Percentiles rank a stretch among this genome's conserved stretches.
These are phyloP conservation scores for Diaporthe nobilis DNA, from an alignment of 2,329 filamentous ascomycete genomes.

Conservation along the genomic window DNA sequence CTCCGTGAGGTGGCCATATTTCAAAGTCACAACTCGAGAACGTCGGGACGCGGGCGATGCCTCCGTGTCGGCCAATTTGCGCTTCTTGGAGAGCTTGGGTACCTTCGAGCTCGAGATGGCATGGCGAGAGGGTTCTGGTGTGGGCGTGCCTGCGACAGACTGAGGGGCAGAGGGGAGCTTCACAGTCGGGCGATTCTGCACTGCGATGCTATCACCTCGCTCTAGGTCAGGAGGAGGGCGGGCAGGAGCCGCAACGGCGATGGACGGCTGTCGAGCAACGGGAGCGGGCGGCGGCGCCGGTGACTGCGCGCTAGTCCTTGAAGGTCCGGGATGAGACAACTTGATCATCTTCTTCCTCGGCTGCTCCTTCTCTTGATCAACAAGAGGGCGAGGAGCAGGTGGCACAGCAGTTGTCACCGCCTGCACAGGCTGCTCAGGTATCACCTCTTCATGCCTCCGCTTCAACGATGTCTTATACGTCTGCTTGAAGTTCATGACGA, in stretches of 20 bases:
- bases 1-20: constrained; percentile 29
- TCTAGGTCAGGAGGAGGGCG: constrained; percentile 25
- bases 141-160: constrained; percentile 19
- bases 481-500: constrained; percentile 44
- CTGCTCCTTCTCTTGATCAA: constrained; percentile 46
- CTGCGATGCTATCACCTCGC: constrained; percentile 40
- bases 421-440: constrained; percentile 40
- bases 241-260: constrained; percentile 36
- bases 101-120: constrained; percentile 14
- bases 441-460: constrained; percentile 63
- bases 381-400: constrained; percentile 1
- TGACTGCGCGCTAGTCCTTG: constrained; percentile 26
- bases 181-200: constrained; percentile 34
- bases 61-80: constrained; percentile 39
- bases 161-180: constrained; percentile 31
- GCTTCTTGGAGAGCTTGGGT: constrained; percentile 39
- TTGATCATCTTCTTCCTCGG: constrained; percentile 52
- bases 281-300: constrained; percentile 30
- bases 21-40: constrained; percentile 32
- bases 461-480: constrained; percentile 48
- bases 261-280: constrained; percentile 36
- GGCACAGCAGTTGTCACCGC: background rate
- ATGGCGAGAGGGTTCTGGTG: constrained; percentile 32
- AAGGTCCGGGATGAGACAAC: constrained; percentile 38
- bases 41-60: constrained; percentile 16